These are phyloP conservation scores for Myxozyma melibiosi DNA, from an alignment of 805 yeast species.

Conservation along the genomic window DNA sequence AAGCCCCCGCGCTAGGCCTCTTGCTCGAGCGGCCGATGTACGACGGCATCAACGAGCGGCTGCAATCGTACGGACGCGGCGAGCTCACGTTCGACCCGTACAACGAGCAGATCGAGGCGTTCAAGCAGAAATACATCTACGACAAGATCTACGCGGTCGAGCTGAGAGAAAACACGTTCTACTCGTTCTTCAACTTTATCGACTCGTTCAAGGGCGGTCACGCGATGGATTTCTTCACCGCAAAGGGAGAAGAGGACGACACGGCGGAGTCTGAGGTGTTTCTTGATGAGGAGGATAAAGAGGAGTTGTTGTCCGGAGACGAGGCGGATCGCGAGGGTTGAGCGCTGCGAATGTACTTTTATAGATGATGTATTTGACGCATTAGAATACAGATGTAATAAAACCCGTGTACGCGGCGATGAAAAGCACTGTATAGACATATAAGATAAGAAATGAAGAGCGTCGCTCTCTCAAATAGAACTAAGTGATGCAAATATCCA, in stretches of 20 bases:
- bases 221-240: constrained; percentile 57
- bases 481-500: too few relatives aligned
- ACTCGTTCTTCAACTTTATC: constrained; percentile 87
- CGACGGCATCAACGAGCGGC: constrained; percentile 72
- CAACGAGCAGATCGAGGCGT: constrained; percentile 72
- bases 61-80: constrained; percentile 75
- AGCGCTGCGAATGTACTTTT: not conserved
- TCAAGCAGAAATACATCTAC: constrained; percentile 85
- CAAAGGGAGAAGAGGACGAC: constrained; percentile 30
- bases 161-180: constrained; percentile 71
- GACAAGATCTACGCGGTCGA: constrained; percentile 93
- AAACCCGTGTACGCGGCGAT: too few relatives aligned
- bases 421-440: too few relatives aligned
- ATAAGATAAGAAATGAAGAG: too few relatives aligned
- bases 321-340: constrained; percentile 42
- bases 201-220: constrained; percentile 63
- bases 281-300: constrained; percentile 43
- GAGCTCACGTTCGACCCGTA: constrained; percentile 68
- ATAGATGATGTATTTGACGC: too few relatives aligned
- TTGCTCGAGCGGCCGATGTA: constrained; percentile 90
- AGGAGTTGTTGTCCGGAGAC: constrained; percentile 41
- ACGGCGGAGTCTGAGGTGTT: constrained; percentile 7
- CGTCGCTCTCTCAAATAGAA: too few relatives aligned
- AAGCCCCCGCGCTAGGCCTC: constrained; percentile 95
- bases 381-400: not conserved